Evolutionary conservation across 1,284 basidiomycete species (phyloP), one percentile per base, ranked within the genome.

Genomic region (Rhodofomes roseus): DNA sequence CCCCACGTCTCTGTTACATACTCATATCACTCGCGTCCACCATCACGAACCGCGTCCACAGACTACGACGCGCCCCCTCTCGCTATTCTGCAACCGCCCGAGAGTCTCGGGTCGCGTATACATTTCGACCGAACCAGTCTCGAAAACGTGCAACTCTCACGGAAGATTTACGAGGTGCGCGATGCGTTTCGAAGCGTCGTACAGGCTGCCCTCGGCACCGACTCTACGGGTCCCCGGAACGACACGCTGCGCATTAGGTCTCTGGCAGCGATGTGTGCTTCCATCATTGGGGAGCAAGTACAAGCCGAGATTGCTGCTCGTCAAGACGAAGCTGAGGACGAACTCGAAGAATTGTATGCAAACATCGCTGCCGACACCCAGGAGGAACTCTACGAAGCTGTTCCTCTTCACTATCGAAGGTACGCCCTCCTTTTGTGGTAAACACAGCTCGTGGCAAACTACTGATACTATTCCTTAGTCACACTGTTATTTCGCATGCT

Each of bases 151-250:
- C 78, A 81, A 54, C 71, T 83, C 37, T 77, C 82, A 12, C 74
- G 75, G 48, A 78, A 73, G 40, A 76, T 85, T 12, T 76, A 83
- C 65, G 80, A 79, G 14, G 75, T 86, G 9, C 74, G 79, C 22
- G 81, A 82, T 62, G 77, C 79, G 48, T 87, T 84, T 70, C 75
- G 73, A 55, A 81, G 84, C 59, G 68, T 86, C 44, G 70, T 80
- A 2, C 66, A 76, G 52, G 69, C 71, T 20, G 66, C 71, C 6
- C 65, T 72, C 8, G 68, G 68, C 40, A 58, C 60, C 29, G 34
- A 62, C n/a, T 57, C 18, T 1, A 29, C 37, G 1, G 37, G 50
- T n/a, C 27, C n/a, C 9, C 36, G 22, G 9, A 29, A 31, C 3
- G 43, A 23, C 12, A 18, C 29, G 14, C 14, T 48, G 4, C 53